phyloP scores from a whole-genome alignment of 139 green algal genomes.

The Marvania coccoides region DNA sequence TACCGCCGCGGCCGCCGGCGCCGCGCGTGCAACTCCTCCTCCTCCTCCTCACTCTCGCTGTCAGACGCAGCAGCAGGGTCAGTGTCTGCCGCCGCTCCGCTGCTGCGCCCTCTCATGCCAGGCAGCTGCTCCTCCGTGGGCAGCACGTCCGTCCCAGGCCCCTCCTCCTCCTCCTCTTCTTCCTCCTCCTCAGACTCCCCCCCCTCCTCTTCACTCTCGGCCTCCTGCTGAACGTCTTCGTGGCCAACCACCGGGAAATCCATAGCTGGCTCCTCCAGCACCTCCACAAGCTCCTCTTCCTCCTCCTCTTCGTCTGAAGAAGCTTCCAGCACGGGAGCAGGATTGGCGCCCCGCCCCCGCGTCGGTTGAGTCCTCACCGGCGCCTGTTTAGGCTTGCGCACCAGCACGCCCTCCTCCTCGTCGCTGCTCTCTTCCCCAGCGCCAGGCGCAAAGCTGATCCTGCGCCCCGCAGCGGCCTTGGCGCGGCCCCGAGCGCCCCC shows the following conservation, averaged over 20 bases:
- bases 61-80: background rate
- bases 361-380: background rate
- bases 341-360: background rate
- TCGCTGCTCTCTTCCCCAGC: background rate
- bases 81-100: background rate
- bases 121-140: conserved; percentile 9
- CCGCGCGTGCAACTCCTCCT: background rate
- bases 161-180: background rate
- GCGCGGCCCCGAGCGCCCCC: background rate
- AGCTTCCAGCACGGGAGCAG: background rate
- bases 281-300: background rate
- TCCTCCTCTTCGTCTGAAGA: background rate
- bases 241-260: background rate
- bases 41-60: background rate
- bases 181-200: background rate
- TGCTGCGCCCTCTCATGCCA: background rate
- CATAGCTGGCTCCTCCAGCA: background rate
- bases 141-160: background rate
- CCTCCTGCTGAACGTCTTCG: background rate
- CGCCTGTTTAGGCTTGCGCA: background rate
- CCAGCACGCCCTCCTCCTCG: background rate
- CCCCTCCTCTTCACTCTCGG: background rate
- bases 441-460: background rate
- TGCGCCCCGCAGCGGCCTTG: background rate
- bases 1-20: background rate